Percentiles rank a stretch among this genome's conserved stretches.
These are phyloP conservation scores for Leccinum fibrillosum DNA, from an alignment of 768 basidiomycete genomes.

Conservation along the genomic window DNA sequence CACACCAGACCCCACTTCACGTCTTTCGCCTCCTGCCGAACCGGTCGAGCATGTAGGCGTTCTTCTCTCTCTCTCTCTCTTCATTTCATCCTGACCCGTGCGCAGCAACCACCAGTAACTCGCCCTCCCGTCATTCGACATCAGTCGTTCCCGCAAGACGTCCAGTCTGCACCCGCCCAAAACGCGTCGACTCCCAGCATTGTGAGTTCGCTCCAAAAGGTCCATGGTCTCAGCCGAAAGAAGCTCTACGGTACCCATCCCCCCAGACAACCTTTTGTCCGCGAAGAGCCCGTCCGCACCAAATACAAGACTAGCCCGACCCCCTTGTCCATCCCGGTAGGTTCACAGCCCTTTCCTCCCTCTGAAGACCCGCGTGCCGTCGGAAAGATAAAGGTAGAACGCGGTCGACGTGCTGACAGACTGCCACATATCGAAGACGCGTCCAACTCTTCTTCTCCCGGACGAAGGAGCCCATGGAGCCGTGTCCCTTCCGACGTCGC, in stretches of 20 bases:
- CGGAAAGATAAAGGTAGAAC: conserved; percentile 23
- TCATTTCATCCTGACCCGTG: conserved; percentile 8
- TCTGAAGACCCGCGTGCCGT: conserved; percentile 18
- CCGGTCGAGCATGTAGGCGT: conserved; percentile 13
- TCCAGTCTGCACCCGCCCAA: conserved; percentile 22
- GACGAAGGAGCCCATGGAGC: too few relatives aligned
- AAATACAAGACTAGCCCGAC: conserved; percentile 33
- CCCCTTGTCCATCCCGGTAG: conserved; percentile 28
- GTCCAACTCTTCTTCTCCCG: conserved; percentile 11
- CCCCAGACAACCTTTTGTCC: conserved; percentile 48
- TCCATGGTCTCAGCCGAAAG: conserved; percentile 69
- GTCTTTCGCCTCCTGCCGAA: background rate
- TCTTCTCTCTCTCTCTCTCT: background rate
- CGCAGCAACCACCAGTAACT: conserved; percentile 2
- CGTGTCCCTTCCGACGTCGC: conserved; percentile 5
- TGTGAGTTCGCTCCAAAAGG: conserved; percentile 61
- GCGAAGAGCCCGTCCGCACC: conserved; percentile 44
- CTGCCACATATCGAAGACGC: conserved; percentile 8
- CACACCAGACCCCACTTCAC: background rate
- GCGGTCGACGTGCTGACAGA: conserved; percentile 23
- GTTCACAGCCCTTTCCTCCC: conserved; percentile 12
- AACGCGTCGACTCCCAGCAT: conserved; percentile 42
- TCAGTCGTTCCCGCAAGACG: conserved; percentile 29
- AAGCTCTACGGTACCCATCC: conserved; percentile 58
- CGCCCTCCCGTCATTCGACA: conserved; percentile 26